phyloP scores from a whole-genome alignment of 2,329 filamentous ascomycete genomes.

The Trematosphaeria pertusa region DNA sequence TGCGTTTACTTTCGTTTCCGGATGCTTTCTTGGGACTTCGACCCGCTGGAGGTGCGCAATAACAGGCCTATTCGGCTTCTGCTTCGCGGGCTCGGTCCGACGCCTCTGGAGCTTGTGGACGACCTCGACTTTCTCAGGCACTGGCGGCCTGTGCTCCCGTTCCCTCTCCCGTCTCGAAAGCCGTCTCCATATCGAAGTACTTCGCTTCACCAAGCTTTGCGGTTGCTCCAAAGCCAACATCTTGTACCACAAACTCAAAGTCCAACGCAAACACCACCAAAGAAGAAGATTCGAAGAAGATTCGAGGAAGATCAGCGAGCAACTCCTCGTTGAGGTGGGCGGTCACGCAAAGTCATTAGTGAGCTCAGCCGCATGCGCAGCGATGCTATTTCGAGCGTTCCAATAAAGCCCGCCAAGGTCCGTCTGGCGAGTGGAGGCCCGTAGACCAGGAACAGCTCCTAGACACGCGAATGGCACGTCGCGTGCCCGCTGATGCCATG shows the following conservation, averaged over 20 bases:
- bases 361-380: constrained; percentile 9
- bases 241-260: background rate
- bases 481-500: background rate
- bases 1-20: background rate
- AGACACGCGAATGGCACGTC: constrained; percentile 1
- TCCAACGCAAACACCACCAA: background rate
- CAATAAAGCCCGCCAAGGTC: constrained; percentile 10
- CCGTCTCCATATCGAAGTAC: constrained; percentile 13
- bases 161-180: constrained; percentile 8
- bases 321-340: background rate
- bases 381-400: constrained; percentile 7
- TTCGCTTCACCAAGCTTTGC: constrained; percentile 1
- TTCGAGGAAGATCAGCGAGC: background rate
- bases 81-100: background rate
- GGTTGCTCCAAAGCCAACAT: constrained; percentile 12
- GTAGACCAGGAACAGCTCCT: background rate
- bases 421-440: background rate
- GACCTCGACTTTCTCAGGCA: background rate
- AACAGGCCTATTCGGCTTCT: background rate
- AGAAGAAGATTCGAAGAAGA: constrained; percentile 1
- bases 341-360: background rate
- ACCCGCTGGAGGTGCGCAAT: constrained; percentile 9
- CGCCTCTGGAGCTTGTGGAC: constrained; percentile 1
- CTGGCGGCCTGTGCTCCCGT: background rate
- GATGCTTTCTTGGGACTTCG: background rate